Evolutionary conservation across 176 grass and related monocot species (phyloP), one percentile per base, ranked within the genome.

Genomic region (Cenchrus purpureus): DNA sequence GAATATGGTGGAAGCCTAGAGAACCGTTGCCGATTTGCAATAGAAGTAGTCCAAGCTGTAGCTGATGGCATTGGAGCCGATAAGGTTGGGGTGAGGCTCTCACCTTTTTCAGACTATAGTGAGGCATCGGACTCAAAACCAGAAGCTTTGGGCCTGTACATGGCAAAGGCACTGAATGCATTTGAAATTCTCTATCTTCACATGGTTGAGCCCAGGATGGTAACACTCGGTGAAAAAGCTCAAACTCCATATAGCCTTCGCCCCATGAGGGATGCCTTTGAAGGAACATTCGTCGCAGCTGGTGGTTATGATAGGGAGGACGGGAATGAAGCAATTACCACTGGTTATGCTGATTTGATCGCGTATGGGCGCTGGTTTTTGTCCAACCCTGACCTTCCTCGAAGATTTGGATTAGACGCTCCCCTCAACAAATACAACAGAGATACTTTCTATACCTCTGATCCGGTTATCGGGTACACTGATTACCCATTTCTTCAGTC

Each of bases 381-480:
- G 37, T 87, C 95, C 57, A 97, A 97, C 76, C 92, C 92, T 44
- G 95, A 97, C 61, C 81, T 97, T 10, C 95, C 88, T 64, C 68
- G 9, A 49, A 88, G 89, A 16, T 90, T 97, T 74, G 74, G 88
- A 68, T 65, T 97, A 55, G 85, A 88, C 74, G 91, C 76, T 79
- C 67, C 91, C 57, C 89, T 92, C 25, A 97, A 92, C 73, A 79
- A 88, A 22, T 94, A 94, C 76, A 88, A 89, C 64, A 90, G 91
- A 60, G 78, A 61, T 16, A 97, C 94, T 40, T 97, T 97, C 40
- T 93, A 90, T 76, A 77, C 50, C 79, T 67, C 86, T 37, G 89
- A 97, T 97, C 94, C 85, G n/a, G 87, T 92, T 77, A 16, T 90
- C 15, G 91, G 87, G 48, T 94, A 97, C 79, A 92, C 88, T 43